Base-by-base conservation (phyloP, 176 grass and related monocot species). In the Sorghum bicolor region DNA sequence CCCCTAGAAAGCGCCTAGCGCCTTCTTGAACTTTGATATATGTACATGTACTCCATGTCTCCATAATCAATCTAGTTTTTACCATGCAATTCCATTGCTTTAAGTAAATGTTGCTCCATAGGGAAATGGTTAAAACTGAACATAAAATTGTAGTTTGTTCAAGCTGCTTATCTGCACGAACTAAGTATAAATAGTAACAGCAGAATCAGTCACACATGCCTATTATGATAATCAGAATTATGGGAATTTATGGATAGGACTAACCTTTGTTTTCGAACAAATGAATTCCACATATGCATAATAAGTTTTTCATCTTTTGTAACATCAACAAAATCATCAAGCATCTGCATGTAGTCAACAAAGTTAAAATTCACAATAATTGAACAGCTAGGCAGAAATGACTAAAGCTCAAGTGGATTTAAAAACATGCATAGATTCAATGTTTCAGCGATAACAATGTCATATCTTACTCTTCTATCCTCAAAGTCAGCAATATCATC, bases 211-310 rank as follows among this genome's bases (percentile, higher is more conserved):
- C 34, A 43, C 24, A 40, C 50, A 33, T 39, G 25, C 22, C 48
- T n/a, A 50, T 14, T 15, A 65, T 45, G 6, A 47, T 33, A 64
- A 70, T 50, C 24, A 67, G 43, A 72, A 64, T 50, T 33, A 39
- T 61, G 22, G 15, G 60, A 38, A 80, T 48, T 15, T 83, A 52
- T 50, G 41, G 76, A 63, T 62, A 52, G 29, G 6, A 43, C 71
- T 80, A 63, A 99, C 96, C 96, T 90, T 85, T 99, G 96, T 90
- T 96, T 99, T 67, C 93, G 74, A 72, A 99, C 93, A 94, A 99
- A 99, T 48, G 96, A 99, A 87, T 99, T 99, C 96, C 96, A 99
- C 44, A 99, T 83, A 91, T 99, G 96, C 96, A 99, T 99, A 66
- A 99, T 94, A 77, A 89, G 87, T 73, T 99, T 99, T 86, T 99